Conservation (phyloP, 495 filamentous ascomycete genomes). For the Hypoxylon perforatum region DNA sequence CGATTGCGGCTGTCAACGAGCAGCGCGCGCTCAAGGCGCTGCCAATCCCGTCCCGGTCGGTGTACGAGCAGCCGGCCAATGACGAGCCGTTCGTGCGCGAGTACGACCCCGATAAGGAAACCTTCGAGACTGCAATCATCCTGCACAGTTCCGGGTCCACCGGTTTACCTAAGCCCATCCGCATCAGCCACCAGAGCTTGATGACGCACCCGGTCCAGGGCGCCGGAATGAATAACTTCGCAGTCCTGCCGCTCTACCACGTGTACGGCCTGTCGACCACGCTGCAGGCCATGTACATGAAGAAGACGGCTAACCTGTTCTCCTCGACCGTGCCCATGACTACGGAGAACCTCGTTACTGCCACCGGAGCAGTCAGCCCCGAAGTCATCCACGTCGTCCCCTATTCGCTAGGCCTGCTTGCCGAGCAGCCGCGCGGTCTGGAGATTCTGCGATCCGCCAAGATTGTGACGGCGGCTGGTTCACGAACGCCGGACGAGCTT, state of each 20-base stretch:
- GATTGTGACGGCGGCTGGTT: conserved; percentile 60
- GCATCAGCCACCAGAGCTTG: conserved; percentile 71
- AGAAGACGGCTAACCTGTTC: conserved; percentile 59
- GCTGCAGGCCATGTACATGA: conserved; percentile 58
- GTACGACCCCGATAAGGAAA: conserved; percentile 49
- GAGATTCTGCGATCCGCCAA: conserved; percentile 53
- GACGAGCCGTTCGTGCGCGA: conserved; percentile 36
- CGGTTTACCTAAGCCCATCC: conserved; percentile 63
- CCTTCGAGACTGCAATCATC: conserved; percentile 52
- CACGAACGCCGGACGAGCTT: conserved; percentile 63
- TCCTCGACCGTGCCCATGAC: conserved; percentile 63
- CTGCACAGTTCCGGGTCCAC: conserved; percentile 66
- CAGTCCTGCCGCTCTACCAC: conserved; percentile 64
- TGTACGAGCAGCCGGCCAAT: conserved; percentile 21
- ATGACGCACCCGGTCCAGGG: conserved; percentile 71
- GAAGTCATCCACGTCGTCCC: conserved; percentile 64
- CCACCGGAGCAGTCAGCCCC: conserved; percentile 53
- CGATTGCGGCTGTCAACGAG: conserved; percentile 52
- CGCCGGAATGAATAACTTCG: conserved; percentile 57
- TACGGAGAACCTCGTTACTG: conserved; percentile 52
- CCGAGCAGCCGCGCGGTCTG: conserved; percentile 56
- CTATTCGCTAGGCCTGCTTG: conserved; percentile 63
- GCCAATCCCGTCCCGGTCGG: conserved; percentile 43
- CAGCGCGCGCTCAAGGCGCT: conserved; percentile 42
- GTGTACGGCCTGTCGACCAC: conserved; percentile 56